phyloP scores from a whole-genome alignment of 129 eudicot genomes.

The Pseudognaphalium luteoalbum region DNA sequence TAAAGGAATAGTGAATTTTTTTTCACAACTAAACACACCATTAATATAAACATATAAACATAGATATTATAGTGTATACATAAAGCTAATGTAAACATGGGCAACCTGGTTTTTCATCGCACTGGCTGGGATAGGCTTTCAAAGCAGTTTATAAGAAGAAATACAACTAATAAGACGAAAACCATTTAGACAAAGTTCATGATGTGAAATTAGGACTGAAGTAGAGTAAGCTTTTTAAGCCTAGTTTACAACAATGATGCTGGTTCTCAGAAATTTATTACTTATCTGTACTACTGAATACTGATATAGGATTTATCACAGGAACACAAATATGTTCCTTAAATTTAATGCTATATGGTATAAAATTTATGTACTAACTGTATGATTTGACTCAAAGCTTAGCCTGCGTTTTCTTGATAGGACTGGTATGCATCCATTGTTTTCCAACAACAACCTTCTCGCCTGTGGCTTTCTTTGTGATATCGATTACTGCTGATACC shows the following conservation, averaged over 20 bases:
- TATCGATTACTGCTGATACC: conserved; percentile 24
- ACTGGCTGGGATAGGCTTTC: neutral
- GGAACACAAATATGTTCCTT: neutral
- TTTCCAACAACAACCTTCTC: conserved; percentile 27
- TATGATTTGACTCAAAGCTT: conserved; percentile 19
- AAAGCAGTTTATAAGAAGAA: neutral
- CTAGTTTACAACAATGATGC: too few relatives aligned
- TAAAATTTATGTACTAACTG: neutral
- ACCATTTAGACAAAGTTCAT: neutral
- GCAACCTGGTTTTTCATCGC: neutral
- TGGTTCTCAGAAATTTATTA: too few relatives aligned
- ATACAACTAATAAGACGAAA: neutral
- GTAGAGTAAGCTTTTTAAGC: neutral
- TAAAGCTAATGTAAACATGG: neutral
- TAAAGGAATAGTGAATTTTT: too few relatives aligned
- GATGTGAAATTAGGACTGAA: neutral
- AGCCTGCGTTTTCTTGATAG: conserved; percentile 23
- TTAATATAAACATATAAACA: too few relatives aligned
- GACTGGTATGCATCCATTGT: conserved; percentile 34
- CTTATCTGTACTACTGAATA: neutral
- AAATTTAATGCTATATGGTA: neutral
- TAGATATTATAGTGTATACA: neutral
- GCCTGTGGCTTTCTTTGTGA: conserved; percentile 28
- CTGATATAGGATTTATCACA: neutral
- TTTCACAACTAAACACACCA: too few relatives aligned